A percentile compares a stretch with the other conserved stretches of the same genome.
These are phyloP conservation scores for Meyerozyma smithsonii DNA, from an alignment of 1,139 yeast species.

Conservation along the genomic window DNA sequence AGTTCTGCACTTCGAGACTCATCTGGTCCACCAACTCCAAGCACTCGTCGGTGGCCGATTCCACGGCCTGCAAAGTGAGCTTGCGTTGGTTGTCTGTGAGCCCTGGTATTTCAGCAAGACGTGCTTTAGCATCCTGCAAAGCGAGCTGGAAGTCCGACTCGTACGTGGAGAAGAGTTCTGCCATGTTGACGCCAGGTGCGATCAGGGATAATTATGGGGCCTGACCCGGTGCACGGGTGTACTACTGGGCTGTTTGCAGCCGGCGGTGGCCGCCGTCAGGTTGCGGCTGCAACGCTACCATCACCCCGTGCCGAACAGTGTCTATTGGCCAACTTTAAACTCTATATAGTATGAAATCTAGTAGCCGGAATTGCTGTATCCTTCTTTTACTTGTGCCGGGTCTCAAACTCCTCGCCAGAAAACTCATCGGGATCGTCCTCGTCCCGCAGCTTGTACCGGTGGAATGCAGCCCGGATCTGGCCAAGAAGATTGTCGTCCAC, in stretches of 20 bases:
- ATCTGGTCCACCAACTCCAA: slow-evolving; percentile 77
- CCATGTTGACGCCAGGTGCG: slow-evolving; percentile 25
- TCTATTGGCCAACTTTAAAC: too few species aligned
- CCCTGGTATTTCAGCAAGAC: slow-evolving; percentile 53
- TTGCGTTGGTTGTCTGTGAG: slow-evolving; percentile 48
- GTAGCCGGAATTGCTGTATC: not conserved
- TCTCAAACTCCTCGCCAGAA: slow-evolving; percentile 57
- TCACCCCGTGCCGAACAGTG: too few species aligned
- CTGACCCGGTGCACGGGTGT: not conserved
- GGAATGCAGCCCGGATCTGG: slow-evolving; percentile 53
- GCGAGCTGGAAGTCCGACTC: slow-evolving; percentile 75
- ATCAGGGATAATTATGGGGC: not conserved
- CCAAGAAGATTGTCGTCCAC: slow-evolving; percentile 39
- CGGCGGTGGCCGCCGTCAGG: too few species aligned
- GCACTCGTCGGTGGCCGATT: slow-evolving; percentile 71
- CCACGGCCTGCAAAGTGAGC: slow-evolving; percentile 53
- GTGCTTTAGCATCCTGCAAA: slow-evolving; percentile 64
- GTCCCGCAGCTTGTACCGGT: slow-evolving; percentile 35
- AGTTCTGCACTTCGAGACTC: slow-evolving; percentile 73
- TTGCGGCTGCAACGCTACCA: too few species aligned
- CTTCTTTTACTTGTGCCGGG: slow-evolving; percentile 19
- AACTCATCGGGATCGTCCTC: slow-evolving; percentile 37
- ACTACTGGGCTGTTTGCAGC: too few species aligned
- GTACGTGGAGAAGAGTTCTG: slow-evolving; percentile 62
- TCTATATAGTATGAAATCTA: too few species aligned